Evolutionary conservation across 768 basidiomycete species (phyloP), one percentile per base, ranked within the genome.

Genomic region (Suillus fuscotomentosus): DNA sequence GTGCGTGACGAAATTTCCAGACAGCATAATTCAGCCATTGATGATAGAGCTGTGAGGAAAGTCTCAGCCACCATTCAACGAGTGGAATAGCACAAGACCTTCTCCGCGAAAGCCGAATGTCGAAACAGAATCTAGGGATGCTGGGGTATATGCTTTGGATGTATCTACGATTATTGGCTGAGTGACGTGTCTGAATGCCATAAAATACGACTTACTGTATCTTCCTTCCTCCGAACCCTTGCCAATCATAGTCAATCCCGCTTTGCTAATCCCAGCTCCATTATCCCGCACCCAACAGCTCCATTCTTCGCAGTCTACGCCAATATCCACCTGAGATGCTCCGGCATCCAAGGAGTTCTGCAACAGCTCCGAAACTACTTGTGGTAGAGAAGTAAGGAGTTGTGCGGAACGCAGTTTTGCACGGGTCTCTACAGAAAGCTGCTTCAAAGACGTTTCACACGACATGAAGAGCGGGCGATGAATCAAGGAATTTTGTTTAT

Each of bases 101-200:
- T 98, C 96, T 43, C 96, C 95, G 69, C 96, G 86, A 77, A 94
- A 97, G 0, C 96, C 95, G 77, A 95, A 96, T 3, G 90, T 90
- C 15, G 83, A 81, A 47, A 83, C 69, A 4, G 82, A 76, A 62
- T 82, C 82, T 60, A 89, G 71, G 1, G 84, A 81, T 57, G 81
- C 79, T 45, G 79, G 73, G 1, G 77, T 76, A 72, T 89, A 88
- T 27, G 82, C 80, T 75, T 95, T 95, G 5, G 92, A 94, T 5
- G 90, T 89, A 65, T 82, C 92, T 94, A 71, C 39, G 61, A 31
- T 43, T 14, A 20, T 51, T 55, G 53, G 17, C 51, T 14, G 22
- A 62, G 24, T 22, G 10, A 11, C 3, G 11, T 3, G 24, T 42
- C 27, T 42, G 17, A 13, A 20, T 7, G 42, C n/a, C 41, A 53